A percentile compares a stretch with the other conserved stretches of the same genome.
These are phyloP conservation scores for Mycena venus DNA, from an alignment of 768 basidiomycete genomes.

Conservation along the genomic window DNA sequence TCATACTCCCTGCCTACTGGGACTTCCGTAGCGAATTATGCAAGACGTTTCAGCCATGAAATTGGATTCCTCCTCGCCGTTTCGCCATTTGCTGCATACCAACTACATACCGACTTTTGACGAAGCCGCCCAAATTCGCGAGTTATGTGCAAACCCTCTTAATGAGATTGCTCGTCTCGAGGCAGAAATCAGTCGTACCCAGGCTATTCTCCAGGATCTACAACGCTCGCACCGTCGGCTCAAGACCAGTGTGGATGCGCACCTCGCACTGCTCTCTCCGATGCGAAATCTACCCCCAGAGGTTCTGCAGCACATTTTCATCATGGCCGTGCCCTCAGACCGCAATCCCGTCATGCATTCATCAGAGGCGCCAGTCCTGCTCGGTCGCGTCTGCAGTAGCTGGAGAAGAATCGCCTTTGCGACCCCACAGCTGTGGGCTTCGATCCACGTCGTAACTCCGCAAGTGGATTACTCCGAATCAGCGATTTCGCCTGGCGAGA, in stretches of 20 bases:
- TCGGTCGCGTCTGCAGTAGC: constrained; percentile 24
- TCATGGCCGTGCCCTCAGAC: constrained; percentile 7
- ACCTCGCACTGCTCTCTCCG: constrained; percentile 17
- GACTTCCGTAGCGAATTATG: too few relatives aligned
- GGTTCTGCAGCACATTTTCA: constrained; percentile 24
- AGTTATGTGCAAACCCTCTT: constrained; percentile 7
- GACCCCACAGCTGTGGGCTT: constrained; percentile 14
- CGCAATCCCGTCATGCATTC: constrained; percentile 25
- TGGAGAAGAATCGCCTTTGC: constrained; percentile 19
- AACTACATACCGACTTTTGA: constrained; percentile 18
- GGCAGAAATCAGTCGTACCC: constrained; percentile 11
- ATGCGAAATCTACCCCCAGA: constrained; percentile 27
- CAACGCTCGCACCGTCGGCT: constrained; percentile 11
- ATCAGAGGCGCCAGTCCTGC: constrained; percentile 18
- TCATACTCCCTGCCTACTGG: too few relatives aligned
- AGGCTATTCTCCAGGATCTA: constrained; percentile 13
- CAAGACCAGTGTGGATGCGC: constrained; percentile 15
- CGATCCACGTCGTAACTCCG: constrained; percentile 17
- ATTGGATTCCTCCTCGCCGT: constrained; percentile 3
- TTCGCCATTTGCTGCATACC: constrained; percentile 16
- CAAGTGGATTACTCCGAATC: constrained; percentile 20
- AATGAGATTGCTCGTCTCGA: constrained; percentile 17
- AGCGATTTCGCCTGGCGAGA: not conserved
- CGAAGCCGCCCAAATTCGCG: constrained; percentile 17
- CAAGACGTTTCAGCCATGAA: not conserved